Conservation (phyloP, 1,284 basidiomycete genomes). For the Cutaneotrichosporon sp. region DNA sequence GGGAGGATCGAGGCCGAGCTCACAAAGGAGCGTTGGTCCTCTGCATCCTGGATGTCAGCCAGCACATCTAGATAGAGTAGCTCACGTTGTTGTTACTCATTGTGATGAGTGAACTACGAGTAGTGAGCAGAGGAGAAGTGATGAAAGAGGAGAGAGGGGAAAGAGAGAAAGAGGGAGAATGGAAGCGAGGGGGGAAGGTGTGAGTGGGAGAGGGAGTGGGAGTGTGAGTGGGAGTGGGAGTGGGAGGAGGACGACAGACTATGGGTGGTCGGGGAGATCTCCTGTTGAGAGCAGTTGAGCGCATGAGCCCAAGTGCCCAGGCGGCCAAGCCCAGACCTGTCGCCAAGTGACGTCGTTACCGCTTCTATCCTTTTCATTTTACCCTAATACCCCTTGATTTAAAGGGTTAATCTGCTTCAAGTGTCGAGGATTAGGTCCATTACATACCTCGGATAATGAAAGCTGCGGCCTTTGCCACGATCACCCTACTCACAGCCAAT, state of each 20-base stretch:
- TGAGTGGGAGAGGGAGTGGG: background rate
- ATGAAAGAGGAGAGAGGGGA: too few relatives aligned
- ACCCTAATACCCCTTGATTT: background rate
- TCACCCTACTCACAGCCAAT: too few relatives aligned
- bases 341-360: too few relatives aligned
- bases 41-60: slow-evolving; percentile 30
- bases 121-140: slow-evolving; percentile 3
- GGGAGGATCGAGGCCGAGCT: slow-evolving; percentile 31
- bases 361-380: too few relatives aligned
- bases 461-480: background rate
- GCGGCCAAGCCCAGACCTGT: too few relatives aligned
- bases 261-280: too few relatives aligned
- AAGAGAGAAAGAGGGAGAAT: background rate
- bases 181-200: background rate
- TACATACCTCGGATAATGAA: background rate
- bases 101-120: background rate
- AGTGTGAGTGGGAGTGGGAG: too few relatives aligned
- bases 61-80: too few relatives aligned
- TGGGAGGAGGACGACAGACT: too few relatives aligned
- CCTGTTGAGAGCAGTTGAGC: too few relatives aligned
- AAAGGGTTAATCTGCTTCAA: background rate
- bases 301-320: too few relatives aligned
- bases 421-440: too few relatives aligned
- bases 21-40: slow-evolving; percentile 47
- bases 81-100: slow-evolving; percentile 5